Conservation (phyloP, 805 yeast genomes). For the Monosporozyma yasuniensis region DNA sequence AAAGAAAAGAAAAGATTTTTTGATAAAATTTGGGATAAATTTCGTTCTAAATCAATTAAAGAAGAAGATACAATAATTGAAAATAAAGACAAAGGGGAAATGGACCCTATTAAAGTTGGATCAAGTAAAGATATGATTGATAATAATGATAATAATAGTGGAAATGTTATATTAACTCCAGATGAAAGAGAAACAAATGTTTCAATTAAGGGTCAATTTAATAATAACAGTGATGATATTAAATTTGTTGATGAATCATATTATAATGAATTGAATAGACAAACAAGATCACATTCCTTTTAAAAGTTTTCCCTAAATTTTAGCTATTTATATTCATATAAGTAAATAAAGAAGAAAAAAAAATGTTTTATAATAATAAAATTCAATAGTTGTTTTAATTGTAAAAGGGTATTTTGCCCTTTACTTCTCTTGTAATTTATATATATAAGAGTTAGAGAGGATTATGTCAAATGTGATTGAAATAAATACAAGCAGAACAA, state of each 20-base stretch:
- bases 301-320: not conserved
- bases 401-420: too few relatives aligned
- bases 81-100: not conserved
- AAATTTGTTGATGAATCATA: not conserved
- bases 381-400: too few relatives aligned
- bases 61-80: not conserved
- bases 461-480: too few relatives aligned
- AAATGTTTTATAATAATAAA: too few relatives aligned
- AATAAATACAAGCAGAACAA: too few relatives aligned
- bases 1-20: not conserved
- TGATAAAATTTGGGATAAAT: constrained; percentile 1
- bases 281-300: not conserved
- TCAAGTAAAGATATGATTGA: not conserved
- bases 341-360: too few relatives aligned
- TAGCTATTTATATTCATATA: not conserved
- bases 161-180: not conserved
- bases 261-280: not conserved
- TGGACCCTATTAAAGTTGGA: not conserved
- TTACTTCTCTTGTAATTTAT: too few relatives aligned
- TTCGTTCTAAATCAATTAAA: not conserved
- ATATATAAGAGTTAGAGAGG: too few relatives aligned
- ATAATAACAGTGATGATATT: not conserved
- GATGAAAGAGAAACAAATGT: not conserved
- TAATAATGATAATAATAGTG: too few relatives aligned
- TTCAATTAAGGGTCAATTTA: not conserved